Evolutionary conservation across 2,329 filamentous ascomycete species (phyloP), one percentile per base, ranked within the genome.

Genomic region (Ascochyta koolunga): DNA sequence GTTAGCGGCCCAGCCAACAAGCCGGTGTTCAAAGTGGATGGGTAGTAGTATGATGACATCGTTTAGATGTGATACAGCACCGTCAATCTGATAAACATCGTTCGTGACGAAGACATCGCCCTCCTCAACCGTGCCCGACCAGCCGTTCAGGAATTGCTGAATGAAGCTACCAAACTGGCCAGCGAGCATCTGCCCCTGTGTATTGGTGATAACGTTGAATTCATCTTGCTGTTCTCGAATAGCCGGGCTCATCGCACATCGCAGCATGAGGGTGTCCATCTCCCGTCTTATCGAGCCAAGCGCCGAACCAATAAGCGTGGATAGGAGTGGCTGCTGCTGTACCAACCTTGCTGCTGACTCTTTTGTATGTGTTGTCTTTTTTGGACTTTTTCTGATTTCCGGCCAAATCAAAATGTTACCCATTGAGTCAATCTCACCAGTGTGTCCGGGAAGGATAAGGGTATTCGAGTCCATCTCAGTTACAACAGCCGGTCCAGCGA

Each of bases 391-490:
- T 25, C 69, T 70, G 15, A 75, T 71, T 1, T 65, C 60, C 0
- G 78, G 78, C 41, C 71, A 73, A 53, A 82, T 81, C 16, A 82
- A 66, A 16, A 82, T 80, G 58, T 82, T 82, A 3, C 79, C 79
- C 41, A 80, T 77, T 5, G 59, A 62, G 52, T 82, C 80, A 5
- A 81, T 76, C 54, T 80, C 77, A 5, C 78, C 79, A 38, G 72
- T 72, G 51, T 74, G 78, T 0, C 78, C 79, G 0, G 80, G 80
- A 4, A 81, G 69, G 22, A 82, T 78, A 2, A 82, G 68, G 0
- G 80, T 82, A 58, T 82, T 82, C 18, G 78, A 80, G 58, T 82
- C 80, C 77, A 81, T 81, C 54, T 82, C 79, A 0, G 76, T 76
- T 32, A 82, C 64, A n/a, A 82, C 71, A 33, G 78, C 79, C 5